phyloP scores from a whole-genome alignment of 2,329 filamentous ascomycete species.

The Aureobasidium leucospermi region DNA sequence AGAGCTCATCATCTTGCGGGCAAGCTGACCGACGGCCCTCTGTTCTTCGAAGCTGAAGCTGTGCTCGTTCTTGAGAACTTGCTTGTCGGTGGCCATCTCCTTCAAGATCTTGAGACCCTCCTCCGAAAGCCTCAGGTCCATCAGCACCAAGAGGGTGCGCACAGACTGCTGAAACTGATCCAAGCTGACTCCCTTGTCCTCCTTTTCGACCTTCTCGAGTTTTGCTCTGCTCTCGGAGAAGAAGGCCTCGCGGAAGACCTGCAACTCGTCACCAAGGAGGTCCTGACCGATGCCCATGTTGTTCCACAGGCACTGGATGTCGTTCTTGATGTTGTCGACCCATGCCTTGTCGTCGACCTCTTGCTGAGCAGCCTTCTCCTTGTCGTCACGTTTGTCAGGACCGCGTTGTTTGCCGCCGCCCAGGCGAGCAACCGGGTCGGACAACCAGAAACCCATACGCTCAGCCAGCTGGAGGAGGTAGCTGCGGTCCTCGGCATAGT shows the following conservation, averaged over 20 bases:
- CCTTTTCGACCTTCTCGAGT: neutral
- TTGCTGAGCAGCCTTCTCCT: neutral
- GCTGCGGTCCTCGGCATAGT: neutral
- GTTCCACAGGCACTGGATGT: neutral
- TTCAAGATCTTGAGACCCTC: neutral
- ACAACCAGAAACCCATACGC: neutral
- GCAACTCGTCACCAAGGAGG: neutral
- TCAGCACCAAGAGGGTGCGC: neutral
- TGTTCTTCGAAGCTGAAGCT: neutral
- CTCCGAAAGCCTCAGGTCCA: neutral
- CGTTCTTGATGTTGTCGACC: neutral
- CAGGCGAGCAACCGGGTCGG: neutral
- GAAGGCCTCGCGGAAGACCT: neutral
- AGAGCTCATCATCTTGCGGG: neutral
- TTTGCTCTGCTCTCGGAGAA: neutral
- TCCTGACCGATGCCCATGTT: neutral
- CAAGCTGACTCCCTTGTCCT: neutral
- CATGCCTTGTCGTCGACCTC: neutral
- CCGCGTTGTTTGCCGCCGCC: neutral
- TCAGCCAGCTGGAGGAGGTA: neutral
- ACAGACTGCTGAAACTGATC: neutral
- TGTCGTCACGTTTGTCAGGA: neutral
- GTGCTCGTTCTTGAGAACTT: neutral
- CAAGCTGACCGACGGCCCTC: neutral
- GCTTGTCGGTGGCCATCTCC: conserved; percentile 5